Conservation (phyloP, 306 rosid species). For the Pterocarpus macrocarpus region DNA sequence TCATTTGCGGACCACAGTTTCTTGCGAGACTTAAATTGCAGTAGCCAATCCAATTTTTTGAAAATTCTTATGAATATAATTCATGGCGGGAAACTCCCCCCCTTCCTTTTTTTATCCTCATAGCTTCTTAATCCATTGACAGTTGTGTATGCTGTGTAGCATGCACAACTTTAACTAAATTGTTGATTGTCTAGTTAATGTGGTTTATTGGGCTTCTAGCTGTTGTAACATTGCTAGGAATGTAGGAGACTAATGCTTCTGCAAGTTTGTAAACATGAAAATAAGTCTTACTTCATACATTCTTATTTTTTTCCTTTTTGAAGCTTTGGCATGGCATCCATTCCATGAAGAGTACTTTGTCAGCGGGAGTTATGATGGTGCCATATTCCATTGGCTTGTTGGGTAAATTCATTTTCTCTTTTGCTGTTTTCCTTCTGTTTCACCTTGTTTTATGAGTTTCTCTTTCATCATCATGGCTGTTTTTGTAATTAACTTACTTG, state of each 20-base stretch:
- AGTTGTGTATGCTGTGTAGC: background rate
- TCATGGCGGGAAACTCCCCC: background rate
- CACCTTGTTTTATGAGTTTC: conserved; percentile 11
- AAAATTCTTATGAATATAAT: background rate
- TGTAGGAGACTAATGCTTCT: conserved; percentile 37
- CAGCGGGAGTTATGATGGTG: conserved; percentile 97
- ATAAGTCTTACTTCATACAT: conserved; percentile 43
- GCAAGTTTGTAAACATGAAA: conserved; percentile 32
- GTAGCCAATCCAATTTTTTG: no score
- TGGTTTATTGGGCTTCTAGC: conserved; percentile 22
- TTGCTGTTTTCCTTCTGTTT: conserved; percentile 27
- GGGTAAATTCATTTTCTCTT: conserved; percentile 68
- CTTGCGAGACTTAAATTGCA: background rate
- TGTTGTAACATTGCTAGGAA: conserved; percentile 25
- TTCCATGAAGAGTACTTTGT: conserved; percentile 98
- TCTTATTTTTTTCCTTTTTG: conserved; percentile 33
- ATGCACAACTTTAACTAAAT: background rate
- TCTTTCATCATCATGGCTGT: conserved; percentile 29
- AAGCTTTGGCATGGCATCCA: conserved; percentile 99
- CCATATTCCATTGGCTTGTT: conserved; percentile 98
- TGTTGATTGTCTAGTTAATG: conserved; percentile 6
- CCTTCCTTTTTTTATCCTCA: no score
- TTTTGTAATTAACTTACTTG: conserved; percentile 26
- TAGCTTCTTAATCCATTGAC: background rate
- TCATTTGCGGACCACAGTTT: background rate